A percentile compares a stretch with the other conserved stretches of the same genome.
phyloP scores from a whole-genome alignment of 1,284 basidiomycete genomes.

The Heterobasidion irregulare region DNA sequence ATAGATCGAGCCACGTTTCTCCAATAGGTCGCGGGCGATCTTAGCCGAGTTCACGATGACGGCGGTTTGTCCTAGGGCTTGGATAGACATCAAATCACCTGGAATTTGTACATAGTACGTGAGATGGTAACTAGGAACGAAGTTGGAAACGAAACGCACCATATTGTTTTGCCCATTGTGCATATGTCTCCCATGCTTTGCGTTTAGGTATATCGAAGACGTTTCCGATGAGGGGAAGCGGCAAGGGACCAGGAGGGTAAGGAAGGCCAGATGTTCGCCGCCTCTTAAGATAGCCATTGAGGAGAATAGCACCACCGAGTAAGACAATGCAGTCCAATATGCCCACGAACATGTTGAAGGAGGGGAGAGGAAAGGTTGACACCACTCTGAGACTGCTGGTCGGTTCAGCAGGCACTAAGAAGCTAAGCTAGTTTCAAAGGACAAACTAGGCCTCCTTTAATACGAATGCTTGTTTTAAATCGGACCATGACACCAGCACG shows the following conservation, averaged over 20 bases:
- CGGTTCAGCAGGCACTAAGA: too few species aligned
- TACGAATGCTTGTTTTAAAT: too few species aligned
- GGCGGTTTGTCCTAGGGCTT: conserved; percentile 12
- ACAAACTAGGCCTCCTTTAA: too few species aligned
- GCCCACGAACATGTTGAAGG: too few species aligned
- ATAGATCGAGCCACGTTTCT: conserved; percentile 13
- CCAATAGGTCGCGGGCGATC: conserved; percentile 14
- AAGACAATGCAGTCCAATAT: too few species aligned
- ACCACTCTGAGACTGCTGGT: too few species aligned
- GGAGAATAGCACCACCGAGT: too few species aligned
- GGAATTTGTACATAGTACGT: background rate
- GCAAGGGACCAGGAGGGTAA: conserved; percentile 21
- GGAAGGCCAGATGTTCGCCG: background rate
- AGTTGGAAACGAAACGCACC: background rate
- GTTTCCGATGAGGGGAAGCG: conserved; percentile 22
- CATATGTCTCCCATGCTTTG: conserved; percentile 23
- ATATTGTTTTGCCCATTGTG: conserved; percentile 22
- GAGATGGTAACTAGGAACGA: too few species aligned
- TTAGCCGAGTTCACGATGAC: conserved; percentile 14
- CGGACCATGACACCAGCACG: too few species aligned
- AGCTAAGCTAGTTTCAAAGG: too few species aligned
- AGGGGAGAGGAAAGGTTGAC: too few species aligned
- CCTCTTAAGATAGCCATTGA: too few species aligned
- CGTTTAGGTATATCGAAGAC: conserved; percentile 24
- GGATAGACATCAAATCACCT: conserved; percentile 17